Percentiles rank a stretch among this genome's conserved stretches.
Evolutionary conservation across 768 basidiomycete genomes (phyloP).

Genomic region (Suillus plorans): DNA sequence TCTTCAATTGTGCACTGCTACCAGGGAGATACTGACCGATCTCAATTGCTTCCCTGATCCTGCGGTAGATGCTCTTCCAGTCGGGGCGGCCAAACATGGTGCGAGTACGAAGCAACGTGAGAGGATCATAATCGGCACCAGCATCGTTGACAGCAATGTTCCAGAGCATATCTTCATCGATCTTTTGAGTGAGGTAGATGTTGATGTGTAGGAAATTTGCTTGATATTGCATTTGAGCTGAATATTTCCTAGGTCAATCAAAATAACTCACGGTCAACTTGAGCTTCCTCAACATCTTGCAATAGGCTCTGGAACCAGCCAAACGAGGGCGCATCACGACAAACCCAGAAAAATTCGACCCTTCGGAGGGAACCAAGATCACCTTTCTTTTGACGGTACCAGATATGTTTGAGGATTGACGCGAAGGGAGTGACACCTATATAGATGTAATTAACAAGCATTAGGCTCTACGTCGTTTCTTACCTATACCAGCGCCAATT

Average conservation of each 20-base stretch:
- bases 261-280: slow-evolving; percentile 74
- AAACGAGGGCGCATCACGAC: slow-evolving; percentile 93
- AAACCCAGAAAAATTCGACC: slow-evolving; percentile 95
- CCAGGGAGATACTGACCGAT: slow-evolving; percentile 80
- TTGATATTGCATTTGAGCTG: slow-evolving; percentile 30
- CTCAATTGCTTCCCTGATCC: slow-evolving; percentile 78
- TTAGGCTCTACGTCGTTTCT: slow-evolving; percentile 16
- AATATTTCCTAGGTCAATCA: background rate
- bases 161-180: slow-evolving; percentile 85
- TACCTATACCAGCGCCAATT: slow-evolving; percentile 91
- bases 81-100: slow-evolving; percentile 93
- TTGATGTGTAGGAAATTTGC: slow-evolving; percentile 93
- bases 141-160: slow-evolving; percentile 89
- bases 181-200: slow-evolving; percentile 86
- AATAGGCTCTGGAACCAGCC: slow-evolving; percentile 95
- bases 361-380: slow-evolving; percentile 77
- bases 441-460: slow-evolving; percentile 4
- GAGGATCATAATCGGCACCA: slow-evolving; percentile 82
- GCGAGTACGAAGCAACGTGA: slow-evolving; percentile 84
- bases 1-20: slow-evolving; percentile 74
- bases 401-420: slow-evolving; percentile 92
- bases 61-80: slow-evolving; percentile 79
- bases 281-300: slow-evolving; percentile 84
- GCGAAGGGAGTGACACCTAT: slow-evolving; percentile 91
- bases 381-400: slow-evolving; percentile 85